Conservation (phyloP, 768 basidiomycete species). For the Phaeotremella skinneri region DNA sequence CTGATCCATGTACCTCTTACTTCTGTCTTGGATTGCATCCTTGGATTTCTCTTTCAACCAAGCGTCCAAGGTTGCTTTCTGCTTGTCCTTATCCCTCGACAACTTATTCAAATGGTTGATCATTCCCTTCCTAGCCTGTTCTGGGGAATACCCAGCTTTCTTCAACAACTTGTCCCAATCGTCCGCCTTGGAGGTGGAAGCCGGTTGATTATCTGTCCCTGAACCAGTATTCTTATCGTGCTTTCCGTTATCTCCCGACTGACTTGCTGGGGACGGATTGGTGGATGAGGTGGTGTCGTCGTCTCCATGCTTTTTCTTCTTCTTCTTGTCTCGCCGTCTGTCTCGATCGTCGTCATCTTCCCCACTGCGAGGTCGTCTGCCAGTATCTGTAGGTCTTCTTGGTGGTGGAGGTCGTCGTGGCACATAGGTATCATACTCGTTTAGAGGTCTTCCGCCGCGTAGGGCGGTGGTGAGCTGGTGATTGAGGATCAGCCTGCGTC, state of each 20-base stretch:
- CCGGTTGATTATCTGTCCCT: not conserved
- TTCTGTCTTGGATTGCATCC: not conserved
- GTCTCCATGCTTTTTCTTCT: not conserved
- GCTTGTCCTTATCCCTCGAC: constrained; percentile 4
- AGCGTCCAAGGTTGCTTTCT: constrained; percentile 1
- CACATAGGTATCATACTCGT: constrained; percentile 11
- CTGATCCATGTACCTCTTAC: not conserved
- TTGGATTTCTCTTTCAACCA: constrained; percentile 9
- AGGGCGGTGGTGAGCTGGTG: not conserved
- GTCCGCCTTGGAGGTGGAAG: not conserved
- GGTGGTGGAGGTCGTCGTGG: not conserved
- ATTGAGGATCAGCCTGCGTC: too few species aligned
- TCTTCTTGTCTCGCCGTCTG: not conserved
- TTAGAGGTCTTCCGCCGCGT: not conserved
- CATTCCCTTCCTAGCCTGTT: constrained; percentile 13
- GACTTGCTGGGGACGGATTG: too few species aligned
- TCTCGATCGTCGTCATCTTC: not conserved
- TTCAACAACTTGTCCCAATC: constrained; percentile 12
- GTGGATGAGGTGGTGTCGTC: not conserved
- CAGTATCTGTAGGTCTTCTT: not conserved
- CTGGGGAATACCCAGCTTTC: constrained; percentile 1
- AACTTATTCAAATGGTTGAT: constrained; percentile 3
- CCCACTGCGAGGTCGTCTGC: not conserved
- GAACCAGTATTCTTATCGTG: not conserved
- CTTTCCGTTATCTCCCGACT: not conserved